Evolutionary conservation across 163 green algal species (phyloP).

Genomic region (Trebouxia gelatinosa): DNA sequence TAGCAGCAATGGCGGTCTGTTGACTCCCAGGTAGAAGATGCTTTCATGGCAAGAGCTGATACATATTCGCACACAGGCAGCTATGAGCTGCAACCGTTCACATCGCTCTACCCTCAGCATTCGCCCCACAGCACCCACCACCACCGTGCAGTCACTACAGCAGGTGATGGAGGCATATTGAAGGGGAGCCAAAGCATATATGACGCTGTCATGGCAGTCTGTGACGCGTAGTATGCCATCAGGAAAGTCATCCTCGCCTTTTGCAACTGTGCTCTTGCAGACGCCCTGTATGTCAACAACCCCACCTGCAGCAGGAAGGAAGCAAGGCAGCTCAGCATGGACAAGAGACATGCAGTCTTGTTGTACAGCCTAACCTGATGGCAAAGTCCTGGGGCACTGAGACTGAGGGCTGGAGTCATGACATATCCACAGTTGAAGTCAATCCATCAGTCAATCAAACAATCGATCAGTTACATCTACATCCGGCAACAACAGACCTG

Average conservation of each 20-base stretch:
- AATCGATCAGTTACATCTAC: not conserved
- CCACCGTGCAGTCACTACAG: conserved; percentile 82
- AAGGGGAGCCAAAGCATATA: conserved; percentile 82
- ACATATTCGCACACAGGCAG: conserved; percentile 54
- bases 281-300: conserved; percentile 63
- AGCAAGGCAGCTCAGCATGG: not conserved
- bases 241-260: conserved; percentile 71
- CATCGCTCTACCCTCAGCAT: conserved; percentile 70
- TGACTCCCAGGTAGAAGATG: conserved; percentile 76
- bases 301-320: conserved; percentile 21
- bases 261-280: conserved; percentile 74
- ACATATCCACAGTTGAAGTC: too few species aligned
- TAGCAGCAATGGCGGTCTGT: conserved; percentile 68
- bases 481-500: too few species aligned
- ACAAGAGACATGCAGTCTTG: too few species aligned
- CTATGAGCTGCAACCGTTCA: conserved; percentile 74
- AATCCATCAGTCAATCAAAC: too few species aligned
- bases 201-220: conserved; percentile 81
- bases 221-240: conserved; percentile 57
- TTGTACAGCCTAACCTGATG: too few species aligned
- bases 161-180: conserved; percentile 63
- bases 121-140: conserved; percentile 65
- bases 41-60: conserved; percentile 84
- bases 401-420: not conserved
- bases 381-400: too few species aligned